Conservation (phyloP, 257 asterid genomes). For the Nicotiana paniculata region DNA sequence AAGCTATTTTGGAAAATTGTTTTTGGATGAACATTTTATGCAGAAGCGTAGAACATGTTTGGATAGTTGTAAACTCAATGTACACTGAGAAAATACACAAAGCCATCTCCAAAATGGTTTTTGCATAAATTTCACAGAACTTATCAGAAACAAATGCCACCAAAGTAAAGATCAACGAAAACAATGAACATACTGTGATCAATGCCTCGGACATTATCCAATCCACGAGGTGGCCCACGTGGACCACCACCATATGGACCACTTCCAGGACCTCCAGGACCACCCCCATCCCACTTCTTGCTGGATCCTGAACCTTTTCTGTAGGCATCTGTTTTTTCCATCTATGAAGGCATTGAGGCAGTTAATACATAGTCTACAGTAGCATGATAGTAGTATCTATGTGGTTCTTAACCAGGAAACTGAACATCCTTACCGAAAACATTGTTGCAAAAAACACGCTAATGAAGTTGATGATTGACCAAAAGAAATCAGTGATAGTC, state of each 20-base stretch:
- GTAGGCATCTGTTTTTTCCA: conserved; percentile 90
- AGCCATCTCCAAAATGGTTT: background rate
- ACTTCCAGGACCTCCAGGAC: conserved; percentile 90
- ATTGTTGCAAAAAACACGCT: conserved; percentile 67
- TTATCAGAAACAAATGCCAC: background rate
- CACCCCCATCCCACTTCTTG: conserved; percentile 97
- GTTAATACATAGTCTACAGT: background rate
- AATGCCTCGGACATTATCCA: conserved; percentile 77
- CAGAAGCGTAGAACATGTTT: background rate
- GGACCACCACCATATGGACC: conserved; percentile 95
- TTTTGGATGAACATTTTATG: background rate
- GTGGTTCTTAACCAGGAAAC: background rate
- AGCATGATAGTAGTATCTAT: background rate
- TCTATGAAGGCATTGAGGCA: conserved; percentile 28
- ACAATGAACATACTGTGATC: conserved; percentile 74
- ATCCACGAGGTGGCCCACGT: conserved; percentile 85
- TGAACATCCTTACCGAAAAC: conserved; percentile 66
- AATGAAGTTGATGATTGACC: conserved; percentile 66
- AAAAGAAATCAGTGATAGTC: conserved; percentile 77
- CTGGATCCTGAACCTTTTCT: conserved; percentile 67
- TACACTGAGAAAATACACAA: background rate
- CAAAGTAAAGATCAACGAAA: background rate
- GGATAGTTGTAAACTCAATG: background rate
- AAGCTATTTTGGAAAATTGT: background rate
- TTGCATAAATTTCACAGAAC: background rate